Base-by-base conservation (phyloP, 2,329 filamentous ascomycete genomes). In the Phaeosphaeriaceae sp. region DNA sequence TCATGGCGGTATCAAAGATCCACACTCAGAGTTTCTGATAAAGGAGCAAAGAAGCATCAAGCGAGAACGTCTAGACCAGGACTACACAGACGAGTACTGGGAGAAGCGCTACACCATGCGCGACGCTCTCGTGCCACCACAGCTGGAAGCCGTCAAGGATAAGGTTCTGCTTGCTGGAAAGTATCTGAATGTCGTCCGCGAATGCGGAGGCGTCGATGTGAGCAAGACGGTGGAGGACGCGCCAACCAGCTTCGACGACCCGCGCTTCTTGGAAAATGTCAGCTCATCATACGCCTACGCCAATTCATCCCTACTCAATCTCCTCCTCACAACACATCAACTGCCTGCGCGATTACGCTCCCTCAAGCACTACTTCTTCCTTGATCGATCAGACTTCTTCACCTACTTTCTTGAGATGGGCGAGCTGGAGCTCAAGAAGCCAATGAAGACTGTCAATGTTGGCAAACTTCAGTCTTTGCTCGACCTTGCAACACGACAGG, bases 51-150 rank as follows among this genome's bases (percentile, higher is more conserved):
- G 94, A 78, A 97, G 93, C 71, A 97, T 99, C 68, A 90, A 90
- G 57, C 87, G 95, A 42, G 95, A 98, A 75, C 86, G 91, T 58
- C 82, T 99, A 2, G 93, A 98, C 72, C 90, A 97, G 73, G 95
- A 99, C 76, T 99, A 98, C 72, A 99, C 94, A 0, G 95, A 99
- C 76, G 95, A 99, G 72, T 99, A 99, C 77, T 99, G 95, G 95
- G 95, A 99, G 76, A 92, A 96, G 72, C 86, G 95, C 62, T 99
- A 99, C 74, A 98, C 95, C 4, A 90, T 99, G 62, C 89, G 95
- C 58, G 92, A 97, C 60, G 88, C 92, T 49, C 91, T 97, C 59
- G 89, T 98, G 1, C 95, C 95, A 2, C 93, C 94, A 9, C 95
- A 99, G 74, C 85, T 99, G 4, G 91, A 95, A 73, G 88, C 86